A percentile compares a stretch with the other conserved stretches of the same genome.
Evolutionary conservation across 768 basidiomycete genomes (phyloP).

Genomic region (Termitomyces sp.): DNA sequence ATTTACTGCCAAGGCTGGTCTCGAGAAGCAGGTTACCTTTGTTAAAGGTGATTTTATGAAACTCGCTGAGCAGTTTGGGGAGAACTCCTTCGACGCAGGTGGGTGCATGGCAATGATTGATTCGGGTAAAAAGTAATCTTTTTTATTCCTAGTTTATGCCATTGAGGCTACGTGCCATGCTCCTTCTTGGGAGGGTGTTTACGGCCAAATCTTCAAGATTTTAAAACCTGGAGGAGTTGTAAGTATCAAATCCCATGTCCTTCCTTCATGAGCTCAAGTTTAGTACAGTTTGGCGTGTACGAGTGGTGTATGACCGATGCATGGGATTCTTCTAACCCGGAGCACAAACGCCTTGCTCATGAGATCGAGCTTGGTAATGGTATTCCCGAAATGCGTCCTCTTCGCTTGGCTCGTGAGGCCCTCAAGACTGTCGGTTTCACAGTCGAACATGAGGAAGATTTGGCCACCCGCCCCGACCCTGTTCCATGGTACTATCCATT

Average conservation of each 20-base stretch:
- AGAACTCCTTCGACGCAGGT: conserved; percentile 94
- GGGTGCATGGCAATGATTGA: conserved; percentile 16
- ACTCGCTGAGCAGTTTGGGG: conserved; percentile 84
- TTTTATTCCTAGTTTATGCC: conserved; percentile 66
- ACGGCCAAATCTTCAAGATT: conserved; percentile 87
- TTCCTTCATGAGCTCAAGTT: background rate
- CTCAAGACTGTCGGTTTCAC: conserved; percentile 80
- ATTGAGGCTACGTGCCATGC: conserved; percentile 98
- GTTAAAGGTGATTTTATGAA: conserved; percentile 98
- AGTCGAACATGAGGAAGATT: conserved; percentile 88
- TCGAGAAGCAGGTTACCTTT: conserved; percentile 74
- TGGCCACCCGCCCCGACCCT: conserved; percentile 75
- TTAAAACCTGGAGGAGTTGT: conserved; percentile 95
- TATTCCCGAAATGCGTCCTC: conserved; percentile 93
- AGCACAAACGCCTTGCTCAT: conserved; percentile 89
- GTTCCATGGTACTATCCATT: conserved; percentile 96
- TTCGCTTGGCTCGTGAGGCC: conserved; percentile 66
- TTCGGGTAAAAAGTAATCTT: background rate
- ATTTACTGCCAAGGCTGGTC: conserved; percentile 73
- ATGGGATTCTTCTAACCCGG: conserved; percentile 82
- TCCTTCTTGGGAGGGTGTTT: conserved; percentile 93
- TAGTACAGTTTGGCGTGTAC: conserved; percentile 85
- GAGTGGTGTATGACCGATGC: conserved; percentile 99
- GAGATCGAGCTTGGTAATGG: conserved; percentile 93
- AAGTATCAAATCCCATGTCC: conserved; percentile 24